Evolutionary conservation across 768 basidiomycete species (phyloP).

Genomic region (Dentipellis sp.): DNA sequence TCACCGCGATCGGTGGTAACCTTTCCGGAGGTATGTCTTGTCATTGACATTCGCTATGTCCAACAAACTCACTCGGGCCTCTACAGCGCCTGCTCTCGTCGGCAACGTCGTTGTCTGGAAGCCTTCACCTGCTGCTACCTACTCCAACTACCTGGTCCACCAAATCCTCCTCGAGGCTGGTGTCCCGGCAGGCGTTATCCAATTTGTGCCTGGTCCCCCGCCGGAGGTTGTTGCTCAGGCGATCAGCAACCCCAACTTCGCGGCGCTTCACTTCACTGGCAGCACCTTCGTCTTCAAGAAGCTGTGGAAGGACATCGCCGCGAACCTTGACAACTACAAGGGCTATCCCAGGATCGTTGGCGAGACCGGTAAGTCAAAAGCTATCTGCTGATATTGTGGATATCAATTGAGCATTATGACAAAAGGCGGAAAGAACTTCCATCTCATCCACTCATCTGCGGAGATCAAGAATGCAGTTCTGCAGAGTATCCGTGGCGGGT

Average conservation of each 20-base stretch:
- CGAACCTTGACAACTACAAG: constrained; percentile 80
- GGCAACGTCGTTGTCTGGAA: constrained; percentile 98
- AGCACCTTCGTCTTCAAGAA: constrained; percentile 91
- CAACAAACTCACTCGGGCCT: constrained; percentile 1
- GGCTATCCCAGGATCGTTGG: constrained; percentile 94
- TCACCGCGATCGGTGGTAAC: constrained; percentile 97
- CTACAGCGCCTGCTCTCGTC: constrained; percentile 76
- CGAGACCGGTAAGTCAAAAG: constrained; percentile 56
- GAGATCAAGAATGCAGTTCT: constrained; percentile 85
- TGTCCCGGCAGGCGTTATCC: constrained; percentile 89
- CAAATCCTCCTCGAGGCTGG: constrained; percentile 92
- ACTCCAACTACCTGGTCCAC: constrained; percentile 89
- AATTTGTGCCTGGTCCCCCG: constrained; percentile 90
- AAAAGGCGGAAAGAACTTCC: constrained; percentile 94
- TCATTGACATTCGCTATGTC: neutral
- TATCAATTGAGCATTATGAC: neutral
- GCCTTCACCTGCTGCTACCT: constrained; percentile 90
- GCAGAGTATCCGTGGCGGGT: constrained; percentile 81
- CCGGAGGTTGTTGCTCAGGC: constrained; percentile 79
- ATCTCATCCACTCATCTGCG: constrained; percentile 81
- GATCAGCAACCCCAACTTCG: constrained; percentile 70
- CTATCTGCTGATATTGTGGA: neutral
- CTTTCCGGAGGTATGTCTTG: constrained; percentile 54
- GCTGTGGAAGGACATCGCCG: constrained; percentile 92
- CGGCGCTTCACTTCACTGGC: constrained; percentile 93